phyloP scores from a whole-genome alignment of 208 protist genomes.

The Giardia muris region DNA sequence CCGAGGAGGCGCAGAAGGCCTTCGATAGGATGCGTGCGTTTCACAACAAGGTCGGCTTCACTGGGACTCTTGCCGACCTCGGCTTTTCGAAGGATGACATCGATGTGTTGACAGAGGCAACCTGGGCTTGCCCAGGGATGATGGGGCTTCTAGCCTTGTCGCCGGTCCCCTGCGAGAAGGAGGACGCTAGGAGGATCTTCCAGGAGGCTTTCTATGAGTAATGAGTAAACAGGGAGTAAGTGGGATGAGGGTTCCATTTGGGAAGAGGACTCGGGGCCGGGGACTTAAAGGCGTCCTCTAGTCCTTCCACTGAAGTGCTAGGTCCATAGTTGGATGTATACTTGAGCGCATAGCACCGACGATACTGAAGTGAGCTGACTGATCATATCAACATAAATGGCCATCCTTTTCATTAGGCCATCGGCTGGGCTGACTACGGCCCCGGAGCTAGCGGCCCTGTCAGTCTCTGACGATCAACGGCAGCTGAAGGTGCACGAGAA shows the following conservation, averaged over 20 bases:
- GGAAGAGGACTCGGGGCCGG: too few species aligned
- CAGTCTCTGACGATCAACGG: neutral
- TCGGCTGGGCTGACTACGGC: neutral
- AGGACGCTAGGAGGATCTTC: slow-evolving; percentile 17
- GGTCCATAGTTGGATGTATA: too few species aligned
- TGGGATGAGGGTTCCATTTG: too few species aligned
- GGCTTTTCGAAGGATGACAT: slow-evolving; percentile 35
- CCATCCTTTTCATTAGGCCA: too few species aligned
- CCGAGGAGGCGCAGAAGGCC: slow-evolving; percentile 28
- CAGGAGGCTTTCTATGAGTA: neutral
- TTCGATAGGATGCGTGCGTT: slow-evolving; percentile 19
- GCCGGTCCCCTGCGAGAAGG: neutral
- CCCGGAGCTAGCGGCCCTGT: neutral
- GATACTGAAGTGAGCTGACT: too few species aligned
- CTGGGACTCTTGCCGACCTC: slow-evolving; percentile 17
- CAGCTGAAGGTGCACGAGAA: neutral
- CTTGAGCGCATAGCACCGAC: too few species aligned
- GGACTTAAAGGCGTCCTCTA: too few species aligned
- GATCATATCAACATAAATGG: too few species aligned
- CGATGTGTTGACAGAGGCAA: slow-evolving; percentile 14
- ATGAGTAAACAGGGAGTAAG: too few species aligned
- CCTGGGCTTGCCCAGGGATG: slow-evolving; percentile 30
- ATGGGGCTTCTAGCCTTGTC: slow-evolving; percentile 13
- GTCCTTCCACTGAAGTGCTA: too few species aligned
- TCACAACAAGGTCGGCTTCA: slow-evolving; percentile 31